A percentile compares a stretch with the other conserved stretches of the same genome.
Evolutionary conservation across 805 yeast species (phyloP).

Genomic region (Kregervanrija delftensis): DNA sequence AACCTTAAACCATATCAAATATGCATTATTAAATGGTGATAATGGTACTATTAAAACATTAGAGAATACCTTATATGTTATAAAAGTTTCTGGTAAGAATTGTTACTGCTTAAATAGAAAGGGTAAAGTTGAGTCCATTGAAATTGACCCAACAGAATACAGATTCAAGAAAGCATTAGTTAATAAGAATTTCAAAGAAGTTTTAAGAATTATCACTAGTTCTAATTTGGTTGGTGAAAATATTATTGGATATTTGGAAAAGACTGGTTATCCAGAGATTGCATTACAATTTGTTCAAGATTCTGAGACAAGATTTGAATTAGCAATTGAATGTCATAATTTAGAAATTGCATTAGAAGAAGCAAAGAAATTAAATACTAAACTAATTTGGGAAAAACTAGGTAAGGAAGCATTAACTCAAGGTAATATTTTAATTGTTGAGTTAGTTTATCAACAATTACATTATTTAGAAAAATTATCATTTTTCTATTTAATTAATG

Average conservation of each 20-base stretch:
- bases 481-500: slow-evolving; percentile 78
- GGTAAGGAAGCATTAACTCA: slow-evolving; percentile 83
- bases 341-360: slow-evolving; percentile 80
- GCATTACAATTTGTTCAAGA: slow-evolving; percentile 96
- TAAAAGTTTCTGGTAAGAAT: slow-evolving; percentile 59
- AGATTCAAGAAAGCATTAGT: slow-evolving; percentile 91
- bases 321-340: slow-evolving; percentile 92
- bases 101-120: slow-evolving; percentile 79
- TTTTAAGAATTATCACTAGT: slow-evolving; percentile 75
- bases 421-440: slow-evolving; percentile 83
- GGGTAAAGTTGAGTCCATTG: slow-evolving; percentile 72
- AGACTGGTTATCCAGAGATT: slow-evolving; percentile 94
- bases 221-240: slow-evolving; percentile 96
- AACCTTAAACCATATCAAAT: slow-evolving; percentile 92
- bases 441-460: slow-evolving; percentile 81
- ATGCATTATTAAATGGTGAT: slow-evolving; percentile 89
- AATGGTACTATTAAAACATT: slow-evolving; percentile 90
- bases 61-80: slow-evolving; percentile 79
- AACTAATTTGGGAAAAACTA: slow-evolving; percentile 70
- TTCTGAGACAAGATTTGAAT: slow-evolving; percentile 90
- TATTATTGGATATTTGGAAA: slow-evolving; percentile 89
- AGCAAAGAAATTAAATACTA: slow-evolving; percentile 68
- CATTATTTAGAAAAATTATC: slow-evolving; percentile 84
- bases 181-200: slow-evolving; percentile 86
- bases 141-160: slow-evolving; percentile 94